A percentile compares a stretch with the other conserved stretches of the same genome.
Conservation (phyloP, 768 basidiomycete species). For the Russula vinacea region DNA sequence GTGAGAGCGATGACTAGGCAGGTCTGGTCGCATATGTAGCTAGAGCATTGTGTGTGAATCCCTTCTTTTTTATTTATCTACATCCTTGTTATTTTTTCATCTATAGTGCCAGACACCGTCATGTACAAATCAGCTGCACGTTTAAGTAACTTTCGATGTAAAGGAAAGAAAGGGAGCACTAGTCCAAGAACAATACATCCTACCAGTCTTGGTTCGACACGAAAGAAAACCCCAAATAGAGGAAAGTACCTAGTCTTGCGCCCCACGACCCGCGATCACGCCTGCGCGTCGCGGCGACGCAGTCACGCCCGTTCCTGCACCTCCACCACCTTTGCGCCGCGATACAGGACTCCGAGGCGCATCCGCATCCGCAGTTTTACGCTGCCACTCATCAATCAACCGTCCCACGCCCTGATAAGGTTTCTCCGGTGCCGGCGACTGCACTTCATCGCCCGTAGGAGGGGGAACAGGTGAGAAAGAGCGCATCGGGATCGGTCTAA, state of each 20-base stretch:
- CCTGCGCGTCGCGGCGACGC: slow-evolving; percentile 26
- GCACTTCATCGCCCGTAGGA: slow-evolving; percentile 31
- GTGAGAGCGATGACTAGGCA: slow-evolving; percentile 23
- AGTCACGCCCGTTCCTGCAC: slow-evolving; percentile 2
- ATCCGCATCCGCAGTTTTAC: slow-evolving; percentile 64
- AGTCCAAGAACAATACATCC: background rate
- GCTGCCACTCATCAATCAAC: slow-evolving; percentile 87
- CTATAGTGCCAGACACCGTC: background rate
- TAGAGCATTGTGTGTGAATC: background rate
- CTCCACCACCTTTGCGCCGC: slow-evolving; percentile 37
- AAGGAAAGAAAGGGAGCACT: background rate
- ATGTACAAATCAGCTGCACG: slow-evolving; percentile 20
- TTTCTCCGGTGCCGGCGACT: slow-evolving; percentile 67
- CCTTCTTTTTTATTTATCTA: background rate
- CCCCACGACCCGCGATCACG: slow-evolving; percentile 21
- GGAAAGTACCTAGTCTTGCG: slow-evolving; percentile 13
- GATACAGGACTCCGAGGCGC: slow-evolving; percentile 37
- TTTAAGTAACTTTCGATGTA: background rate
- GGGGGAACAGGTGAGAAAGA: slow-evolving; percentile 14
- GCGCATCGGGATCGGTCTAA: slow-evolving; percentile 5
- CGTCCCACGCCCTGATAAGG: slow-evolving; percentile 81
- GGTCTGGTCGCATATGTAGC: background rate
- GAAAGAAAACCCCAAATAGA: background rate
- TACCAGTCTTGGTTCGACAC: background rate
- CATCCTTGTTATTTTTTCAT: background rate